phyloP scores from a whole-genome alignment of 2,329 filamentous ascomycete genomes.

The Penicillium sp. region DNA sequence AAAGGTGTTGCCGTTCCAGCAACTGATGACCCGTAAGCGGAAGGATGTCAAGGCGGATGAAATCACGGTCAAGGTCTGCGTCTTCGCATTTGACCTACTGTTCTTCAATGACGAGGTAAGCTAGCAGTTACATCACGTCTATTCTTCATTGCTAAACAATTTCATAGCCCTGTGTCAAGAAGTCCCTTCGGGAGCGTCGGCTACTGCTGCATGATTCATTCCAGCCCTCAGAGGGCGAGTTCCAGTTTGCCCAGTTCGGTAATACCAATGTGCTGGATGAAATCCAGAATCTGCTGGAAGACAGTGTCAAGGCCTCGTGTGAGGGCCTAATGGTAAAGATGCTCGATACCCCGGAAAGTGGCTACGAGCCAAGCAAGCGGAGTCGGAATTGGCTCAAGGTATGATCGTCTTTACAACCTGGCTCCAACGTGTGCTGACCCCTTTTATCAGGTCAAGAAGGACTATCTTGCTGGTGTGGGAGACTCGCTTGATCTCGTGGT shows the following conservation, averaged over 20 bases:
- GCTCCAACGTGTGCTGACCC: background rate
- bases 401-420: conserved; percentile 19
- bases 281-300: conserved; percentile 87
- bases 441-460: conserved; percentile 74
- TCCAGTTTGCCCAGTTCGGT: conserved; percentile 80
- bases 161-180: conserved; percentile 67
- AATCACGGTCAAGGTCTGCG: conserved; percentile 92
- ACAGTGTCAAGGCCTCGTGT: conserved; percentile 90
- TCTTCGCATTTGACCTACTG: conserved; percentile 92
- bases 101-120: conserved; percentile 80
- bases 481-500: conserved; percentile 97
- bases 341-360: conserved; percentile 86
- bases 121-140: background rate
- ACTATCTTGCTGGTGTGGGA: conserved; percentile 88
- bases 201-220: conserved; percentile 71
- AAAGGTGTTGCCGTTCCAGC: conserved; percentile 94
- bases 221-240: conserved; percentile 75
- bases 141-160: background rate
- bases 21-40: conserved; percentile 94
- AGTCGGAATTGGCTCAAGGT: conserved; percentile 98
- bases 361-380: conserved; percentile 92
- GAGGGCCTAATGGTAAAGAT: conserved; percentile 99
- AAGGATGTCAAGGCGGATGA: conserved; percentile 96
- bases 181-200: conserved; percentile 76
- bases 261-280: conserved; percentile 86